Evolutionary conservation across 768 basidiomycete species (phyloP).

Genomic region (Auricularia sp.): DNA sequence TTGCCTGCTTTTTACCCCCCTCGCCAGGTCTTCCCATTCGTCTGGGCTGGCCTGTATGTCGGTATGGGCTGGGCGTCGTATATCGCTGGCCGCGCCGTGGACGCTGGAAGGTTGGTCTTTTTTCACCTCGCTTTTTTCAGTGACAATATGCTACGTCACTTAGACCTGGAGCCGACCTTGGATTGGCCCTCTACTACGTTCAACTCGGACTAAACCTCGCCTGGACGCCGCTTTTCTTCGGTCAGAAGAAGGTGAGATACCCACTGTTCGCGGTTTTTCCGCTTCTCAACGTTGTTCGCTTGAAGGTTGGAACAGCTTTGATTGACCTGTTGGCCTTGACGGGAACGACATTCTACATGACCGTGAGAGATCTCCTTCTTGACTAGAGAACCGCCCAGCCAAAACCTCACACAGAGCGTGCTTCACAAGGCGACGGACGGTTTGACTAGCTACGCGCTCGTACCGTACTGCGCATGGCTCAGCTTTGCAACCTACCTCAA

Average conservation of each 20-base stretch:
- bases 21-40: constrained; percentile 44
- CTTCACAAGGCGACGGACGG: constrained; percentile 38
- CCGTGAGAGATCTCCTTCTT: constrained; percentile 27
- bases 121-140: too few relatives aligned
- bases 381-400: background rate
- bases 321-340: constrained; percentile 45
- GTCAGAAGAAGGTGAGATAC: constrained; percentile 31
- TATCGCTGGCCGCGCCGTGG: constrained; percentile 45
- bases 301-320: constrained; percentile 43
- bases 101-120: constrained; percentile 25
- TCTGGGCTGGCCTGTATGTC: constrained; percentile 44
- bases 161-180: constrained; percentile 35
- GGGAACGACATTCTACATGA: constrained; percentile 48
- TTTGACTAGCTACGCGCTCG: constrained; percentile 44
- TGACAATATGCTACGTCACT: background rate
- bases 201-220: constrained; percentile 49
- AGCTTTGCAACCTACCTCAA: constrained; percentile 60
- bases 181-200: constrained; percentile 48
- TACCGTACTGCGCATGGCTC: constrained; percentile 61
- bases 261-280: background rate
- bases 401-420: constrained; percentile 17
- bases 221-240: constrained; percentile 63
- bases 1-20: constrained; percentile 46
- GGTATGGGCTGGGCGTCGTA: constrained; percentile 62
- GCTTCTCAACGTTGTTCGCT: background rate